Conservation (phyloP, 805 yeast genomes). For the Suhomyces pyralidae region DNA sequence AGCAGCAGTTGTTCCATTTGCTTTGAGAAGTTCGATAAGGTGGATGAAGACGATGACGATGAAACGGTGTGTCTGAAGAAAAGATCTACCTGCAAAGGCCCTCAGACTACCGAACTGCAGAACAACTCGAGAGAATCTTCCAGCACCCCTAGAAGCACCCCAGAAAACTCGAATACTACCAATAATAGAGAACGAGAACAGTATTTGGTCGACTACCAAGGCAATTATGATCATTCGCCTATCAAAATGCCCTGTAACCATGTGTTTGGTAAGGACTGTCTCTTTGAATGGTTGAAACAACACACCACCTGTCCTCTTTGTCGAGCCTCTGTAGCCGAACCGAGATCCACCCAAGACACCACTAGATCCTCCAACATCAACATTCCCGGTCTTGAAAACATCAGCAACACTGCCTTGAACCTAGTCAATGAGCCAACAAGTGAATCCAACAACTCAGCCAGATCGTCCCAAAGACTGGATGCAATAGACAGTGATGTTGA, state of each 20-base stretch:
- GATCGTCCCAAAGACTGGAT: constrained; percentile 2
- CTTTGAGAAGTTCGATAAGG: constrained; percentile 29
- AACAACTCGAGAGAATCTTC: not conserved
- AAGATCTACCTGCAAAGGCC: not conserved
- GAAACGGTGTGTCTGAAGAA: constrained; percentile 6
- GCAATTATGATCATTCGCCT: constrained; percentile 52
- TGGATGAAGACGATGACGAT: not conserved
- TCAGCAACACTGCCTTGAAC: not conserved
- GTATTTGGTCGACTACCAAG: constrained; percentile 19
- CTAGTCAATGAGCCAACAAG: constrained; percentile 3
- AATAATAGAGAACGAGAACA: not conserved
- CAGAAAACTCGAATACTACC: not conserved
- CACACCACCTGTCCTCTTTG: constrained; percentile 86
- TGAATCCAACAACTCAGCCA: not conserved
- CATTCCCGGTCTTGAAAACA: constrained; percentile 13
- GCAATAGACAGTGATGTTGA: not conserved
- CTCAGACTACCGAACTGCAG: constrained; percentile 1
- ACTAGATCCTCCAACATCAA: constrained; percentile 27
- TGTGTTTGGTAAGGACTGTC: constrained; percentile 80
- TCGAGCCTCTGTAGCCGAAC: constrained; percentile 41
- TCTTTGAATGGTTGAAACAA: constrained; percentile 75
- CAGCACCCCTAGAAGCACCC: not conserved
- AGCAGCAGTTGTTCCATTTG: constrained; percentile 52
- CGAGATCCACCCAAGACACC: not conserved
- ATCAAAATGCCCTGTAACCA: constrained; percentile 82